Base-by-base conservation (phyloP, 208 protist genomes). In the Porcisia hertigi region DNA sequence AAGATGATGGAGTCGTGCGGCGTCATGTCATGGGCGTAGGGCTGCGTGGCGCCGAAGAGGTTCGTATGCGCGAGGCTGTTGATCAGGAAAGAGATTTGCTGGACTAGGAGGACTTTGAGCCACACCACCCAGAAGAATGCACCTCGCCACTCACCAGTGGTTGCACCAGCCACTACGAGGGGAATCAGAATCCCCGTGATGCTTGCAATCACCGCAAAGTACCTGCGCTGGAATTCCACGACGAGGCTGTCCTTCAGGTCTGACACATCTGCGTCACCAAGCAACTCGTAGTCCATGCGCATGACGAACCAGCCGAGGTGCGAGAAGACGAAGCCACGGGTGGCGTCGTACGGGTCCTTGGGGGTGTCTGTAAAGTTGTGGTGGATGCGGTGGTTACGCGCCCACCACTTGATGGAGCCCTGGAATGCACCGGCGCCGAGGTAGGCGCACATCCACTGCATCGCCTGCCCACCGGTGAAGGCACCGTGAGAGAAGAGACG, bases 251-350 rank as follows among this genome's bases (percentile, higher is more conserved):
- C 76, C 73, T 88, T 85, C 59, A 95, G 86, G 87, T 98, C 93
- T 30, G 78, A 74, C 55, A 95, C 86, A 75, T 96, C 87, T 39
- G 93, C 92, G 63, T 89, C 87, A 43, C 89, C 88, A 49, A 87
- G 85, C n/a, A 96, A 82, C 12, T 81, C 82, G 84, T 88, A 90
- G 81, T 95, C 90, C 86, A 95, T 92, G 87, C 96, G 94, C 80
- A 96, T 91, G 65, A 96, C 82, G 82, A 98, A 90, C 93, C 95
- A 98, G 11, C 93, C 95, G 55, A 94, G 87, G 86, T 97, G 95
- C 69, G 89, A 87, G 64, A 91, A 98, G 70, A 89, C 85, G 74
- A 98, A 97, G 39, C 90, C 89, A 63, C 92, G 88, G n/a, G 77
- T 90, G 41, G 93, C 90, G 79, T 97, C 87, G 83, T 98, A 95